A percentile compares a stretch with the other conserved stretches of the same genome.
These are phyloP conservation scores for Ustilago trichophora DNA, from an alignment of 1,284 basidiomycete genomes.

Conservation along the genomic window DNA sequence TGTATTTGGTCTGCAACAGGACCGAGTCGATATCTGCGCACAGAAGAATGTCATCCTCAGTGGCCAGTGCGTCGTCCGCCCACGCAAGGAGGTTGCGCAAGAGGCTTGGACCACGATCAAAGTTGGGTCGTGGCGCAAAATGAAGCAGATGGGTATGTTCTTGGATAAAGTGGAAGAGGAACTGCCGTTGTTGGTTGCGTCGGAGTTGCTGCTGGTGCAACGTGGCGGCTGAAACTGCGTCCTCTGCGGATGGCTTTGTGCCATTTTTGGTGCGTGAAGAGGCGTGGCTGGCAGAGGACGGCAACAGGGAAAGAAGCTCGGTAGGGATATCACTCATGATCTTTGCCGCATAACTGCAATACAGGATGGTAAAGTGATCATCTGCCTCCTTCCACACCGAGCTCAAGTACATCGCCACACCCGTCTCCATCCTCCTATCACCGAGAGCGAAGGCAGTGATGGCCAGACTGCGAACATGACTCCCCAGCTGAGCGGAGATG, in stretches of 20 bases:
- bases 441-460: conserved; percentile 37
- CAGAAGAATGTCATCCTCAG: conserved; percentile 38
- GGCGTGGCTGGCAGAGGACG: conserved; percentile 11
- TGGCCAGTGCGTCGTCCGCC: conserved; percentile 29
- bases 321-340: conserved; percentile 48
- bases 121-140: conserved; percentile 45
- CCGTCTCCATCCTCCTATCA: conserved; percentile 40
- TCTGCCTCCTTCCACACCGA: conserved; percentile 52
- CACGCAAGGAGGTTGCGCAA: conserved; percentile 39
- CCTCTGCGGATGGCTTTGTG: not conserved
- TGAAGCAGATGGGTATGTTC: conserved; percentile 48
- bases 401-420: conserved; percentile 42
- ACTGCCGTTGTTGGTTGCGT: conserved; percentile 36
- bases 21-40: conserved; percentile 48
- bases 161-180: conserved; percentile 51
- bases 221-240: not conserved
- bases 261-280: conserved; percentile 12
- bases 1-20: conserved; percentile 48
- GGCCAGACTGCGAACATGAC: conserved; percentile 35
- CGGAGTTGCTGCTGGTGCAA: conserved; percentile 16
- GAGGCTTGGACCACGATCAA: conserved; percentile 38
- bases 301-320: conserved; percentile 34
- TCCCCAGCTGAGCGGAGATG: conserved; percentile 33
- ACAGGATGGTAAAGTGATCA: conserved; percentile 44
- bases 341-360: conserved; percentile 49